phyloP scores from a whole-genome alignment of 345 rosid species.

The Adansonia digitata region DNA sequence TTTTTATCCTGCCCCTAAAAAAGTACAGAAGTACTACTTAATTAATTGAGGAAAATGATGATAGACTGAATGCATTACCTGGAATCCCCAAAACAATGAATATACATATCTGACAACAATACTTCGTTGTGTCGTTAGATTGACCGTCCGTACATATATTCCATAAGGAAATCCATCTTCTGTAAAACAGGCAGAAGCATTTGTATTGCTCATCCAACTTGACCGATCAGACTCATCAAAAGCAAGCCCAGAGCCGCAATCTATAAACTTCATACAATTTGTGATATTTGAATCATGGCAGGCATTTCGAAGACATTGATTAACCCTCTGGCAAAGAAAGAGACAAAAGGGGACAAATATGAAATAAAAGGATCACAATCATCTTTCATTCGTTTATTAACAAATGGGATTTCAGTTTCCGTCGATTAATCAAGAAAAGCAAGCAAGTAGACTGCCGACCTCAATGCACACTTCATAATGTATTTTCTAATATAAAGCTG shows the following conservation, averaged over 20 bases:
- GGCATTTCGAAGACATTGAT: constrained; percentile 72
- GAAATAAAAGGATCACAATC: neutral
- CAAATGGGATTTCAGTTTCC: neutral
- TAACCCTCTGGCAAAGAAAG: constrained; percentile 62
- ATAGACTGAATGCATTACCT: constrained; percentile 36
- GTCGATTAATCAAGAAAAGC: neutral
- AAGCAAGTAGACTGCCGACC: neutral
- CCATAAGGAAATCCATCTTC: constrained; percentile 46
- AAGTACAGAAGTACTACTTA: neutral
- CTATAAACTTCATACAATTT: constrained; percentile 42
- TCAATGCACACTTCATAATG: neutral
- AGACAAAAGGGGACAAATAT: neutral
- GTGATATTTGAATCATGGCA: constrained; percentile 16
- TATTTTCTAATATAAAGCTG: neutral
- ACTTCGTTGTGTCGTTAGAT: constrained; percentile 39
- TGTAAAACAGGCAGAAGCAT: constrained; percentile 49
- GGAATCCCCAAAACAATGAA: constrained; percentile 94
- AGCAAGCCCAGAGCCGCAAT: constrained; percentile 44
- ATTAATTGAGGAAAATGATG: neutral
- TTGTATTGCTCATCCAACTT: constrained; percentile 29
- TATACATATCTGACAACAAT: constrained; percentile 56
- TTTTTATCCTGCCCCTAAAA: neutral
- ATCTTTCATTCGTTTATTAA: neutral
- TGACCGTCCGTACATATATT: constrained; percentile 48
- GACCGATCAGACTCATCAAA: neutral